Percentiles rank a stretch among this genome's conserved stretches.
Conservation (phyloP, 1,139 yeast species). For the Hansenula anomala region DNA sequence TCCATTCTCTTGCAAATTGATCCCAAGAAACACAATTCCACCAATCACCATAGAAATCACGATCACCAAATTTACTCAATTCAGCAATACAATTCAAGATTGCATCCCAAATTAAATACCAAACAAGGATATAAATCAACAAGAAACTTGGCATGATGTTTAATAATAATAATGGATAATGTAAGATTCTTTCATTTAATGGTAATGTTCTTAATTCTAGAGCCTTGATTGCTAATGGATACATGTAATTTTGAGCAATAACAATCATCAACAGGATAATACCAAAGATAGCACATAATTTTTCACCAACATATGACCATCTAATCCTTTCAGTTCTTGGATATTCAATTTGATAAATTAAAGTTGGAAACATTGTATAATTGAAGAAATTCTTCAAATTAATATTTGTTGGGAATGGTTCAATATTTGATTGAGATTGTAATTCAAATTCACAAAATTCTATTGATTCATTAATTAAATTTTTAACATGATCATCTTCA, state of each 20-base stretch:
- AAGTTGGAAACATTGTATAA: slow-evolving; percentile 87
- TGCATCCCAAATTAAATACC: slow-evolving; percentile 92
- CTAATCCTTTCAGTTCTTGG: slow-evolving; percentile 73
- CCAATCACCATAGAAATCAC: slow-evolving; percentile 95
- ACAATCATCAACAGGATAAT: slow-evolving; percentile 78
- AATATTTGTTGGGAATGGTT: slow-evolving; percentile 66
- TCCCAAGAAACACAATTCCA: slow-evolving; percentile 97
- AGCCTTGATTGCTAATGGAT: slow-evolving; percentile 69
- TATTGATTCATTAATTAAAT: slow-evolving; percentile 41
- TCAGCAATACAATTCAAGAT: slow-evolving; percentile 88
- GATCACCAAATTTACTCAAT: slow-evolving; percentile 76
- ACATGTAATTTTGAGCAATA: slow-evolving; percentile 72
- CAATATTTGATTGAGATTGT: slow-evolving; percentile 38
- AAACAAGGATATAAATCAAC: slow-evolving; percentile 69
- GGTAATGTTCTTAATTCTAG: slow-evolving; percentile 43
- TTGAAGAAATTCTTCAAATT: slow-evolving; percentile 61
- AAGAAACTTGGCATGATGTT: slow-evolving; percentile 80
- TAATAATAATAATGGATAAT: slow-evolving; percentile 58
- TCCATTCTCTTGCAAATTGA: slow-evolving; percentile 93
- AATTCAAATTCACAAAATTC: slow-evolving; percentile 64
- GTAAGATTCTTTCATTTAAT: slow-evolving; percentile 38
- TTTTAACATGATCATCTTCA: slow-evolving; percentile 12
- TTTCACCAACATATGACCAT: slow-evolving; percentile 65
- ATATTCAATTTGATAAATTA: slow-evolving; percentile 74
- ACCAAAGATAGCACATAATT: slow-evolving; percentile 79